Evolutionary conservation across 2,329 filamentous ascomycete genomes (phyloP).

Genomic region (Gnomoniopsis sp.): DNA sequence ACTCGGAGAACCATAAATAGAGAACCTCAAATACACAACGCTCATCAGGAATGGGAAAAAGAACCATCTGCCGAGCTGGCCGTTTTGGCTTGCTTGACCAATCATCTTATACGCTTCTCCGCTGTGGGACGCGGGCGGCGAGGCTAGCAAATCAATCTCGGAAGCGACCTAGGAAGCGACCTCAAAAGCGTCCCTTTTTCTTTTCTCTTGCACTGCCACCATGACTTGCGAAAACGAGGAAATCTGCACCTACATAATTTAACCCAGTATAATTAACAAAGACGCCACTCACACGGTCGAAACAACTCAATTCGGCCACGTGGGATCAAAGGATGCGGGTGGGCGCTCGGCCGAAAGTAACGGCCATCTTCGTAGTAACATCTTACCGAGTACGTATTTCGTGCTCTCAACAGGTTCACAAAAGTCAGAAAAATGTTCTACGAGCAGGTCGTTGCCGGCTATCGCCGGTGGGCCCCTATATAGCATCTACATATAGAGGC

Average conservation of each 20-base stretch:
- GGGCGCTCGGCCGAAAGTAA: background rate
- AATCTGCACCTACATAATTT: background rate
- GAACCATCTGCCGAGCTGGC: too few relatives aligned
- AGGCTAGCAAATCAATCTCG: background rate
- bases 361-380: background rate
- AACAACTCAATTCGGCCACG: background rate
- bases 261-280: background rate
- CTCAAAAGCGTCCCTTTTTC: too few relatives aligned
- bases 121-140: slow-evolving; percentile 15
- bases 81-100: background rate
- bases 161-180: too few relatives aligned
- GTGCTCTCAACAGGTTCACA: too few relatives aligned
- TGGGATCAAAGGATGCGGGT: background rate
- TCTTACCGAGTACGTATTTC: too few relatives aligned
- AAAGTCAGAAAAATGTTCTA: too few relatives aligned
- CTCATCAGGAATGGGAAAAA: too few relatives aligned
- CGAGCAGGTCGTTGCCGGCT: too few relatives aligned
- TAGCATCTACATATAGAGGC: too few relatives aligned
- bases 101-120: slow-evolving; percentile 21
- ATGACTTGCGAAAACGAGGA: background rate
- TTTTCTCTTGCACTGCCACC: background rate
- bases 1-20: too few relatives aligned
- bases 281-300: background rate
- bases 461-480: too few relatives aligned
- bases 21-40: too few relatives aligned